Percentiles rank a stretch among this genome's conserved stretches.
Conservation (phyloP, 1,284 basidiomycete species). For the Prillingera fragicola region DNA sequence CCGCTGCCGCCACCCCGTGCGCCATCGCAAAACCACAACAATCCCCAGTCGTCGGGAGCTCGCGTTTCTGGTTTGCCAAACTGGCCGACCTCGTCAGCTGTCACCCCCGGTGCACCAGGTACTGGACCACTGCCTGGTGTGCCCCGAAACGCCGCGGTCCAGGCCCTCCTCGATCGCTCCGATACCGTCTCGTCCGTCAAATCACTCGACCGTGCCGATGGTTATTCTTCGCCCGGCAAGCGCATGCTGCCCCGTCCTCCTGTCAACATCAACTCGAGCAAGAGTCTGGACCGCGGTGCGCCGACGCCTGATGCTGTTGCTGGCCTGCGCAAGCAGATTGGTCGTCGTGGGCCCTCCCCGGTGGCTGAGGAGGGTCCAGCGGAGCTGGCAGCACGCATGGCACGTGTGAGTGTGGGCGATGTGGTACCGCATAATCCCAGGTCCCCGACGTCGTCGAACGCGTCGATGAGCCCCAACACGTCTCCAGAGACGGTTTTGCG, state of each 20-base stretch:
- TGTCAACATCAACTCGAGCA: conserved; percentile 31
- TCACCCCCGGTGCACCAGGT: neutral
- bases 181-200: conserved; percentile 44
- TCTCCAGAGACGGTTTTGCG: no score
- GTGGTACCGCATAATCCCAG: no score
- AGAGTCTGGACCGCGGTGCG: conserved; percentile 38
- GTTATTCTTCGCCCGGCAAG: conserved; percentile 20
- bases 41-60: neutral
- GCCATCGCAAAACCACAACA: neutral
- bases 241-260: conserved; percentile 41
- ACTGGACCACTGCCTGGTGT: neutral
- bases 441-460: no score
- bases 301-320: conserved; percentile 2
- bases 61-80: neutral
- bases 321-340: no score
- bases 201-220: conserved; percentile 40
- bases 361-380: conserved; percentile 3
- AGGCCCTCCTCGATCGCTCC: conserved; percentile 31
- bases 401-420: conserved; percentile 5
- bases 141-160: conserved; percentile 5
- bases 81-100: neutral
- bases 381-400: conserved; percentile 12
- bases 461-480: no score
- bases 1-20: conserved; percentile 2
- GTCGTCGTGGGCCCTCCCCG: no score